Evolutionary conservation across 2,329 filamentous ascomycete species (phyloP).

Genomic region (Colletotrichum tanaceti): DNA sequence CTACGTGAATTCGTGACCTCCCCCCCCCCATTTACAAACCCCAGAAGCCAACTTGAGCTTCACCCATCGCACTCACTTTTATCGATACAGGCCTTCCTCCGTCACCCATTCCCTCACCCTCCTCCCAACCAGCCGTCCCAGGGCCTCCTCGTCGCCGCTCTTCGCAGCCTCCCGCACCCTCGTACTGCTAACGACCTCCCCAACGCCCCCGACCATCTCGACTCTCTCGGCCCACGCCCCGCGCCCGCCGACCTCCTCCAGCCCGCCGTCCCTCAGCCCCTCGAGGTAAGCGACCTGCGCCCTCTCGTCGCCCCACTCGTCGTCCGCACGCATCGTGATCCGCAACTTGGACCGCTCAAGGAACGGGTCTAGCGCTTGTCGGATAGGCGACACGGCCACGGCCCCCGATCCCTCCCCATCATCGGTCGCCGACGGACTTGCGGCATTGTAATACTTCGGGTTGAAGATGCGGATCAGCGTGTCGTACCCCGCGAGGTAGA

Average conservation of each 20-base stretch:
- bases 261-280: slow-evolving; percentile 57
- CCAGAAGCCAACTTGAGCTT: too few species aligned
- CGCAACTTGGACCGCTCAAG: slow-evolving; percentile 71
- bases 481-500: slow-evolving; percentile 81
- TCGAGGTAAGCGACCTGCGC: slow-evolving; percentile 67
- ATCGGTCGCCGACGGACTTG: background rate
- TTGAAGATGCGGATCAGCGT: slow-evolving; percentile 79
- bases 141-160: slow-evolving; percentile 56
- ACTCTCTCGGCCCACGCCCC: slow-evolving; percentile 70
- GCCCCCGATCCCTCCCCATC: background rate
- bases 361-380: slow-evolving; percentile 69
- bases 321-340: slow-evolving; percentile 72
- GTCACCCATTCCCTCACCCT: slow-evolving; percentile 70
- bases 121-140: slow-evolving; percentile 66
- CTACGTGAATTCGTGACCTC: background rate
- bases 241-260: slow-evolving; percentile 66
- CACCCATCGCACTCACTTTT: slow-evolving; percentile 42
- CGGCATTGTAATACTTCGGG: slow-evolving; percentile 73
- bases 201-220: slow-evolving; percentile 64
- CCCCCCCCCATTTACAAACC: too few species aligned
- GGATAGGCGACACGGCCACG: slow-evolving; percentile 55
- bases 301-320: slow-evolving; percentile 67
- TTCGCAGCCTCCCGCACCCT: slow-evolving; percentile 69
- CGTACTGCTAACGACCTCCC: slow-evolving; percentile 67
- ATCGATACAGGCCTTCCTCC: slow-evolving; percentile 65